phyloP scores from a whole-genome alignment of 1,284 basidiomycete species.

The Anthracocystis setariae region DNA sequence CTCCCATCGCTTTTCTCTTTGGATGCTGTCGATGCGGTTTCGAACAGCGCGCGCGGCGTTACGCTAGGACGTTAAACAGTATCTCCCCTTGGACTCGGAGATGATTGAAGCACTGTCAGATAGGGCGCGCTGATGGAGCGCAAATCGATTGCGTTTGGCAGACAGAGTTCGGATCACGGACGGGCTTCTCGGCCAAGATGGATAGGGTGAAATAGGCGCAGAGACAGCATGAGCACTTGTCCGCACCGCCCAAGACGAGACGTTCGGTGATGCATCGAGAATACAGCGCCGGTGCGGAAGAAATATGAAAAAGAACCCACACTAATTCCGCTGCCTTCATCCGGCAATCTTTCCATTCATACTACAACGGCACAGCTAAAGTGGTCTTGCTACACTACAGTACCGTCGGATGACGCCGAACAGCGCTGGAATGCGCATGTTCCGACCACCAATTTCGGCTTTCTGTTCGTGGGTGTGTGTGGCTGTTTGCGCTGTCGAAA shows the following conservation, averaged over 20 bases:
- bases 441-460: conserved; percentile 2
- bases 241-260: too few relatives aligned
- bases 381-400: too few relatives aligned
- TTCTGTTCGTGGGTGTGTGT: too few relatives aligned
- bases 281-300: not conserved
- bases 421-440: not conserved
- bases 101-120: too few relatives aligned
- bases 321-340: not conserved
- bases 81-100: too few relatives aligned
- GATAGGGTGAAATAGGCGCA: too few relatives aligned
- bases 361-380: not conserved
- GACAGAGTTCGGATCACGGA: too few relatives aligned
- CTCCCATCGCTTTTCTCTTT: not conserved
- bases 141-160: too few relatives aligned
- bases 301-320: not conserved
- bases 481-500: too few relatives aligned
- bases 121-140: too few relatives aligned
- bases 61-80: not conserved
- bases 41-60: not conserved
- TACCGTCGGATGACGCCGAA: not conserved
- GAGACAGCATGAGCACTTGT: too few relatives aligned
- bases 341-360: conserved; percentile 2
- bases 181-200: too few relatives aligned
- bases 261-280: not conserved
- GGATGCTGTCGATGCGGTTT: not conserved